Evolutionary conservation across 345 rosid genomes (phyloP), one percentile per base, ranked within the genome.

Genomic region (Zanthoxylum bungeanum): DNA sequence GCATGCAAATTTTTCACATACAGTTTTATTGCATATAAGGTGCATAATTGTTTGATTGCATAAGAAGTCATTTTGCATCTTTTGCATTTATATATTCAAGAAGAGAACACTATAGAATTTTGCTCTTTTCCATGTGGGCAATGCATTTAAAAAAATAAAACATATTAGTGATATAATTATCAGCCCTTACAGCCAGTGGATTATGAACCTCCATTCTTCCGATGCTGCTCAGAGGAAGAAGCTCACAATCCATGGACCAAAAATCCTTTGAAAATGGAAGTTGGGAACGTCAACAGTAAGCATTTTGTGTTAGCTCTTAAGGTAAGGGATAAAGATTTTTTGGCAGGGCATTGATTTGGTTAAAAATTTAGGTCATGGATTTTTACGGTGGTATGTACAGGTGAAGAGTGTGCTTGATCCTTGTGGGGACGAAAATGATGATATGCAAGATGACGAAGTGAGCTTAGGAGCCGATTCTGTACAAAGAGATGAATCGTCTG

Each of bases 381-480:
- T 71, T 71, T 17, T 12, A 27, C 40, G 57, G 66, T 78, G 34
- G 73, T 39, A 63, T 80, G 34, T 67, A 46, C 84, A 95, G 98
- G 98, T 93, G 55, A 91, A 95, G 85, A 95, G 98, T 64, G 97
- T 92, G 73, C 99, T 95, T 69, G 99, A 95, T 80, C 99, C 98
- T 47, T 95, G 98, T 74, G 96, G 86, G 82, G 93, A 92, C 82
- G 98, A 91, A 72, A 88, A 86, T 75, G 84, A 81, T 77, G 92
- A 85, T 69, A 84, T 85, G 81, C 85, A 89, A 72, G 94, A 88
- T 37, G 87, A 87, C 71, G 93, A 68, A 61, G 89, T 80, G 79
- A 86, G 85, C 84, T 73, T 88, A 59, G 90, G 91, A 71, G 85
- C 78, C 61, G 86, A 89, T 82, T 85, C 92, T 79, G 80, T 73